Base-by-base conservation (phyloP, 108 stramenopile species). In the Seminavis robusta region DNA sequence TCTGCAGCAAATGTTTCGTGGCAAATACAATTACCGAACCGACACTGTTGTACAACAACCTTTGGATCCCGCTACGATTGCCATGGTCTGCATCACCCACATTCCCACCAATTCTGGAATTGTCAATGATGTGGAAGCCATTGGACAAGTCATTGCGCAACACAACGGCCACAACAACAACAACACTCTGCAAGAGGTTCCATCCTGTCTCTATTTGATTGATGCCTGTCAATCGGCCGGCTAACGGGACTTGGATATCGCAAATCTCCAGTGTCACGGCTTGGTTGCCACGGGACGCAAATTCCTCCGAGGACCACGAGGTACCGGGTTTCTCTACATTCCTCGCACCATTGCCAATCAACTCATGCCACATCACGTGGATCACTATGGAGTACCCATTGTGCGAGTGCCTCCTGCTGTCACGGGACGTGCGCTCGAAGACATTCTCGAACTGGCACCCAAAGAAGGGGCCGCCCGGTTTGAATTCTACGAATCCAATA, bases 221-320 rank as follows among this genome's bases (percentile, higher is more conserved):
- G 90, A 92, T 66, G 84, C 86, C 13, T 92, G 90, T 70, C 90
- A 92, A 63, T 74, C 77, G n/a, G 69, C 82, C 13, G 90, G 86
- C 1, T 86, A 92, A 50, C 40, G 84, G 30, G 36, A 43, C 9
- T 71, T 92, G 0, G 46, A 88, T 67, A 86, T 86, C 2, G 46
- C 52, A 29, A 39, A 62, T 3, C 74, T 92, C 27, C 39, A 66
- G 8, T 86, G 84, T 46, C 80, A 92, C 44, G 82, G 69, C 21
- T 37, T 86, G 30, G 60, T 73, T 11, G 86, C 82, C 0, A 91
- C 90, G 23, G 90, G 90, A 19, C 67, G 90, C 21, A 92, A 92
- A 56, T 92, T 79, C 63, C 58, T 92, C 1, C 61, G 86, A 31
- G 90, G 84, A 10, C 90, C 90, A 0, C 69, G 90, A 17, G 90